Conservation (phyloP, 2,329 filamentous ascomycete genomes). For the Penicillium rolfsii region DNA sequence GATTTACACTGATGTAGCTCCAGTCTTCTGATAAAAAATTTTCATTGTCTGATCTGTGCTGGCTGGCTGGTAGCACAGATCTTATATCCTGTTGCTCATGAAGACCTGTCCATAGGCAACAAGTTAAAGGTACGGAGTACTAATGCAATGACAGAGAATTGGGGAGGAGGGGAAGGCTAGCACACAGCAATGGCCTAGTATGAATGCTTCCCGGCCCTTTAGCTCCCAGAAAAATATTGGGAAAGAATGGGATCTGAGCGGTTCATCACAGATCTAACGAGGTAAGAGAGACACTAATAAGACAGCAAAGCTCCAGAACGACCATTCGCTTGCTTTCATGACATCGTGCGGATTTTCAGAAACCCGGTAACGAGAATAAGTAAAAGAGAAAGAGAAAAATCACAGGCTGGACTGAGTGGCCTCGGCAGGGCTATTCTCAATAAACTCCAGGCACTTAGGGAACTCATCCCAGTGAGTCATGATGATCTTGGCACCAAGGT, state of each 20-base stretch:
- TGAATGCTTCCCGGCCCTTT: neutral
- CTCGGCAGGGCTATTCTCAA: constrained; percentile 39
- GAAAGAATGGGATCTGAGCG: neutral
- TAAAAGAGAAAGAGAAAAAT: constrained; percentile 1
- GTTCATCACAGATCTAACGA: neutral
- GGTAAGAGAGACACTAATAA: neutral
- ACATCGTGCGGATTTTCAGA: constrained; percentile 30
- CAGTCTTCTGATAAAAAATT: neutral
- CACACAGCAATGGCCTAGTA: neutral
- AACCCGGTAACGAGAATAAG: neutral
- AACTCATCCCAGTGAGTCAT: constrained; percentile 58
- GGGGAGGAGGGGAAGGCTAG: neutral
- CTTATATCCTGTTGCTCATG: constrained; percentile 19
- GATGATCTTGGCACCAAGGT: constrained; percentile 65
- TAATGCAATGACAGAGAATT: constrained; percentile 17
- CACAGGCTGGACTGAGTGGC: constrained; percentile 24
- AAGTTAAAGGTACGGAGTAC: constrained; percentile 8
- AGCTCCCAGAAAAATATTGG: neutral
- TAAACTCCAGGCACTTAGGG: constrained; percentile 45
- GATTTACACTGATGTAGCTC: neutral
- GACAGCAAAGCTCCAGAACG: constrained; percentile 28
- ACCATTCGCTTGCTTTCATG: constrained; percentile 40
- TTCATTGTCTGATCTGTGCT: neutral
- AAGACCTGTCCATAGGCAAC: constrained; percentile 18
- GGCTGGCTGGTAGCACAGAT: constrained; percentile 1